These are phyloP conservation scores for Scheffersomyces segobiensis DNA, from an alignment of 1,139 yeast genomes.

Conservation along the genomic window DNA sequence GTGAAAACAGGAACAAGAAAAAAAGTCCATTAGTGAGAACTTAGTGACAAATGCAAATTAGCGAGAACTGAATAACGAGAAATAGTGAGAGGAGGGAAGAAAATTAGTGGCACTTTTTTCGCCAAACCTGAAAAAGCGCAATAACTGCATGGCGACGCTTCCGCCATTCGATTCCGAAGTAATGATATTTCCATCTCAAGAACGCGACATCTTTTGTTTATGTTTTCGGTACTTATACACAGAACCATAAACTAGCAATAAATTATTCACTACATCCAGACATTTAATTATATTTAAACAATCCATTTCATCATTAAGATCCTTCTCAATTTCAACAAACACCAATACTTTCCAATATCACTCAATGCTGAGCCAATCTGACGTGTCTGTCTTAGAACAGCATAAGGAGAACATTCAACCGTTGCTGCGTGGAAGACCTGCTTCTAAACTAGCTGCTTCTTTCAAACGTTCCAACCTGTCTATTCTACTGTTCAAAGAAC, in stretches of 20 bases:
- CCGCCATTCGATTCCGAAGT: background rate
- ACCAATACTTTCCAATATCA: background rate
- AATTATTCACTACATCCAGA: background rate
- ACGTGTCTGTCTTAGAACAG: constrained; percentile 57
- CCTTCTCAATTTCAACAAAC: background rate
- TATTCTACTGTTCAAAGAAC: constrained; percentile 22
- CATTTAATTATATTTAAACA: background rate
- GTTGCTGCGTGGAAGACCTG: constrained; percentile 69
- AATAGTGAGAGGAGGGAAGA: too few species aligned
- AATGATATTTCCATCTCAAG: background rate
- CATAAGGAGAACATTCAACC: constrained; percentile 85
- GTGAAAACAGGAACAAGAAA: background rate
- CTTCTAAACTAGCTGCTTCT: constrained; percentile 51
- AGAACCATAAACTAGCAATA: background rate
- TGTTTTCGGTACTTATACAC: background rate
- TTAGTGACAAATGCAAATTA: background rate
- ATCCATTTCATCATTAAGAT: background rate
- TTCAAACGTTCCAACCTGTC: constrained; percentile 13
- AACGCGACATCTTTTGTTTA: background rate
- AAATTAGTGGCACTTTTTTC: too few species aligned
- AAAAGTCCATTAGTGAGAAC: background rate
- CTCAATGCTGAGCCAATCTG: constrained; percentile 10
- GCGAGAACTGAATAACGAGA: background rate
- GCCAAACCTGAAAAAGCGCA: too few species aligned
- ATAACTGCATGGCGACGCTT: background rate